These are phyloP conservation scores for Thalassiosira mediterranea DNA, from an alignment of 352 stramenopile genomes.

Conservation along the genomic window DNA sequence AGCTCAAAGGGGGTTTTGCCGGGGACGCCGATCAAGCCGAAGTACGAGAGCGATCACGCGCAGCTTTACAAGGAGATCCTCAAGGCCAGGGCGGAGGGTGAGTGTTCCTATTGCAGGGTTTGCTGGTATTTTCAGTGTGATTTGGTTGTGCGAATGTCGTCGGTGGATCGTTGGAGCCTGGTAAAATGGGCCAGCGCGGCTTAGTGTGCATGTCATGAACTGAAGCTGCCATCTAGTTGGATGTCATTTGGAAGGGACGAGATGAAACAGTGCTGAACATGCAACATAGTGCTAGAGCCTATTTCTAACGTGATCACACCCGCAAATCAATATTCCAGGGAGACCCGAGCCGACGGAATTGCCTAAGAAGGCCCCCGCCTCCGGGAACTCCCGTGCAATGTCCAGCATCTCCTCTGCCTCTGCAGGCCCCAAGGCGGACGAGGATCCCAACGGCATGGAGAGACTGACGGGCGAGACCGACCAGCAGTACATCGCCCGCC, in stretches of 20 bases:
- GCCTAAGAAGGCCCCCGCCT: constrained; percentile 28
- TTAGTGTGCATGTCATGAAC: no score
- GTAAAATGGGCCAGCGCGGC: no score
- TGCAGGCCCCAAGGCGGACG: constrained; percentile 20
- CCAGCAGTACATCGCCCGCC: constrained; percentile 84
- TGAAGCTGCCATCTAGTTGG: no score
- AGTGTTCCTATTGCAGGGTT: no score
- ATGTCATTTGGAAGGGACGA: no score
- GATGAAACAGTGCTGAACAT: no score
- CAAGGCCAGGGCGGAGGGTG: constrained; percentile 75
- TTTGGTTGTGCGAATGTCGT: no score
- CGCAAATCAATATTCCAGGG: constrained; percentile 39
- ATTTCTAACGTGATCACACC: no score
- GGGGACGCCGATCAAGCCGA: constrained; percentile 71
- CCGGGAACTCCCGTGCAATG: constrained; percentile 30
- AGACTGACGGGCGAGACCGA: constrained; percentile 84
- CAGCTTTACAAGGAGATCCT: constrained; percentile 83
- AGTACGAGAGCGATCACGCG: constrained; percentile 78
- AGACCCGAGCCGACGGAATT: constrained; percentile 74
- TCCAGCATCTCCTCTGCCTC: constrained; percentile 25
- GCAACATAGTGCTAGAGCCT: no score
- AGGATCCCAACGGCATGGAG: constrained; percentile 84
- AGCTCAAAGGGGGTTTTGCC: constrained; percentile 61
- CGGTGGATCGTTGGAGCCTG: no score
- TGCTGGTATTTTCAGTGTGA: no score